Evolutionary conservation across 768 basidiomycete genomes (phyloP), one percentile per base, ranked within the genome.

Genomic region (Serendipita vermifera): DNA sequence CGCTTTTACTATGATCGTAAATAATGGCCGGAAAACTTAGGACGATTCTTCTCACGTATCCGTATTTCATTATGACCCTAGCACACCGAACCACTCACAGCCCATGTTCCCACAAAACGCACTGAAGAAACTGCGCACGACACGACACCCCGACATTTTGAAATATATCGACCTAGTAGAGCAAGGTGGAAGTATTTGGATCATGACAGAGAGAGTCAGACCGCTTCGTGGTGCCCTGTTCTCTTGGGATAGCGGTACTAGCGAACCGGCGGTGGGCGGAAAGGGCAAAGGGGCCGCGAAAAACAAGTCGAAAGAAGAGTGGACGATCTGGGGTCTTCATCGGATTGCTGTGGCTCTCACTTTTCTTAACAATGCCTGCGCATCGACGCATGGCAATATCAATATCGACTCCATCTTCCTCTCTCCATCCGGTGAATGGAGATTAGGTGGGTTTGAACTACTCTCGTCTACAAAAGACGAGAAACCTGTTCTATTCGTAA

Each of bases 371-470:
- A 84, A 88, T 38, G 76, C 87, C 5, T 84, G 80, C 55, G 69
- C 77, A 24, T 88, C 87, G 2, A 87, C 87, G 0, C 91, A 96
- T 62, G 92, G 90, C 20, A 86, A 82, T 61, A 65, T 93, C 56
- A 73, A 80, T 58, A 67, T 77, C n/a, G 75, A 77, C 57, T 81
- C 87, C 1, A 79, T 97, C 57, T 97, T 96, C 65, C 80, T 96
- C 54, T 90, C 94, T 0, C 83, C 85, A 0, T 87, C 90, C 0
- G 89, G 94, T 3, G 96, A 99, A 71, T 98, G 94, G 96, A 88
- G 88, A 64, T 72, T 99, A 5, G 93, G 89, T 17, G 94, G 94
- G 1, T 92, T 98, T 64, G 96, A 99, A 64, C 70, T 94, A 0
- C 68, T 96, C 59, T 91, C 89, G 62, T 87, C 77, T 61, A 77